These are phyloP conservation scores for Scopulariopsis brevicaulis DNA, from an alignment of 2,329 filamentous ascomycete species.

Conservation along the genomic window DNA sequence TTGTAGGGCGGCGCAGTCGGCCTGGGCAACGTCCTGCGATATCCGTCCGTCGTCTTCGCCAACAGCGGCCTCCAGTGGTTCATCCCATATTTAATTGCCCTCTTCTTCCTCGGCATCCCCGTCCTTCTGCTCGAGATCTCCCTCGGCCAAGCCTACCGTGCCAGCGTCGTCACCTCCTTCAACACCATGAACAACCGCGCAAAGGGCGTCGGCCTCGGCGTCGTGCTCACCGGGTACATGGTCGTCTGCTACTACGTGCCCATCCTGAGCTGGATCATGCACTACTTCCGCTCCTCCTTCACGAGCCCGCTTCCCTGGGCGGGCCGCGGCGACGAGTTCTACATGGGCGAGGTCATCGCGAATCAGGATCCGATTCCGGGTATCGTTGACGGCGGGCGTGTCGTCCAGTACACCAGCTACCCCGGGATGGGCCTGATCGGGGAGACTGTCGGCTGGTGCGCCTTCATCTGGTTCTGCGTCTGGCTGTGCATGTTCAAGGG, in stretches of 20 bases:
- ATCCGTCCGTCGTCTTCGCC: conserved; percentile 43
- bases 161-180: conserved; percentile 36
- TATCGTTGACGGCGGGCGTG: conserved; percentile 17
- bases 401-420: conserved; percentile 28
- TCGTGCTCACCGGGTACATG: conserved; percentile 36
- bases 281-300: conserved; percentile 42
- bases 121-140: conserved; percentile 44
- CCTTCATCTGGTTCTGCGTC: conserved; percentile 43
- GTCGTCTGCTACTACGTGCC: conserved; percentile 42
- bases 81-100: conserved; percentile 38
- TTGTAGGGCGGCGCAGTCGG: conserved; percentile 36
- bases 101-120: conserved; percentile 40
- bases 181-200: conserved; percentile 34
- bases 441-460: conserved; percentile 40
- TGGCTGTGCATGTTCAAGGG: conserved; percentile 47
- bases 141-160: conserved; percentile 52
- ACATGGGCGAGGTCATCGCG: conserved; percentile 27
- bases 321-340: conserved; percentile 31
- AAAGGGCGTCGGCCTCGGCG: conserved; percentile 37
- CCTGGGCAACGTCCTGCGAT: conserved; percentile 42
- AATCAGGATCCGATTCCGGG: conserved; percentile 23
- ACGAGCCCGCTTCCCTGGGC: conserved; percentile 39
- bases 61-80: conserved; percentile 46
- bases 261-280: conserved; percentile 43
- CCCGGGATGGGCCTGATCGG: conserved; percentile 29